Conservation (phyloP, 1,284 basidiomycete species). For the Peniophora sp. region DNA sequence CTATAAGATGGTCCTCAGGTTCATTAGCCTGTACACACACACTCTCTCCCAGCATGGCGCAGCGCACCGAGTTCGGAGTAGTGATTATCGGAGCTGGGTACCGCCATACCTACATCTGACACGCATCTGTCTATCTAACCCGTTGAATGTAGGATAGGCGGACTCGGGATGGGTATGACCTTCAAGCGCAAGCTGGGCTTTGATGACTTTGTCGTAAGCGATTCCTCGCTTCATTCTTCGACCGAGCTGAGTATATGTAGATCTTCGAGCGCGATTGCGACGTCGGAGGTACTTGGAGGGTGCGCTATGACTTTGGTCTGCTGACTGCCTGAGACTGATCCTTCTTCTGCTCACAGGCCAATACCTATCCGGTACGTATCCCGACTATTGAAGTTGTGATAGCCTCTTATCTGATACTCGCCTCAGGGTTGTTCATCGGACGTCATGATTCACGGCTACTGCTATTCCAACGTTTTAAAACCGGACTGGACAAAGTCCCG, state of each 20-base stretch:
- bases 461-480: slow-evolving; percentile 22
- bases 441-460: slow-evolving; percentile 22
- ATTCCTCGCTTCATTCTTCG: not conserved
- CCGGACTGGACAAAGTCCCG: slow-evolving; percentile 21
- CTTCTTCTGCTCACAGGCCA: slow-evolving; percentile 13
- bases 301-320: slow-evolving; percentile 9
- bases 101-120: not conserved
- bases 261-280: slow-evolving; percentile 25
- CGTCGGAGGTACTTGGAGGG: slow-evolving; percentile 28
- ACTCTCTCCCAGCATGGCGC: too few relatives aligned
- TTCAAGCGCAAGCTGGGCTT: slow-evolving; percentile 17
- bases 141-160: slow-evolving; percentile 15
- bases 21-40: too few relatives aligned
- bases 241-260: slow-evolving; percentile 8
- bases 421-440: slow-evolving; percentile 19
- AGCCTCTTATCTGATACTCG: not conserved
- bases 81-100: slow-evolving; percentile 11
- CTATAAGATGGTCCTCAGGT: too few relatives aligned
- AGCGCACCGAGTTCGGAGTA: not conserved
- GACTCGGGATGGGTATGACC: slow-evolving; percentile 15
- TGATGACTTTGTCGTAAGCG: slow-evolving; percentile 17
- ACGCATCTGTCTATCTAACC: not conserved
- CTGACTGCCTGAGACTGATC: not conserved
- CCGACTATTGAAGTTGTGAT: not conserved
- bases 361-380: slow-evolving; percentile 20